Conservation (phyloP, 345 rosid species). For the Viola odorata region DNA sequence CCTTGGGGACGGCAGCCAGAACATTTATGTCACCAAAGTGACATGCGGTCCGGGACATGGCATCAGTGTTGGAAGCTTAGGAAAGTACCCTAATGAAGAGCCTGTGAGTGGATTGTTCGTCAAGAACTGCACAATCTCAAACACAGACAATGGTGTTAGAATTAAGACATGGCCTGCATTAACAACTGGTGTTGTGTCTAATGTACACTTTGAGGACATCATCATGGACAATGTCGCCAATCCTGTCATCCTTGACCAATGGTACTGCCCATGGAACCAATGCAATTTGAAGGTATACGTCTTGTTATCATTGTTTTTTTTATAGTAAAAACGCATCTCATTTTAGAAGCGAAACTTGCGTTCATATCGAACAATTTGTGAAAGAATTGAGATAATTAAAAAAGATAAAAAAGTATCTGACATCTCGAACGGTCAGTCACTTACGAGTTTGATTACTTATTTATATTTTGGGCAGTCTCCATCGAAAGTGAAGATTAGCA, state of each 20-base stretch:
- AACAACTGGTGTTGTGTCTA: conserved; percentile 25
- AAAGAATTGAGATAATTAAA: too few species aligned
- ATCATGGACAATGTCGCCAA: conserved; percentile 40
- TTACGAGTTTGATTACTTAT: too few species aligned
- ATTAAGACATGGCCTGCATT: conserved; percentile 54
- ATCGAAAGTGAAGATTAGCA: background rate
- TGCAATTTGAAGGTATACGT: conserved; percentile 38
- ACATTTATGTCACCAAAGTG: conserved; percentile 19
- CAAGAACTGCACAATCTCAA: conserved; percentile 28
- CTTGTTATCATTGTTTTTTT: too few species aligned
- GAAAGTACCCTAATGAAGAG: conserved; percentile 36
- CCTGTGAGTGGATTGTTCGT: conserved; percentile 43
- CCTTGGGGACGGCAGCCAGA: conserved; percentile 39
- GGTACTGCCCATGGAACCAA: conserved; percentile 33
- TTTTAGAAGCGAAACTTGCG: too few species aligned
- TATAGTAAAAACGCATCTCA: too few species aligned
- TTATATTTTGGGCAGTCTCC: background rate
- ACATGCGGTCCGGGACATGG: conserved; percentile 51
- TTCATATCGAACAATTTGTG: too few species aligned
- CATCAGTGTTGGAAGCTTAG: conserved; percentile 34
- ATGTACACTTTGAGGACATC: conserved; percentile 44
- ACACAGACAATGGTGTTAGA: conserved; percentile 48
- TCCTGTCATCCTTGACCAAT: conserved; percentile 52
- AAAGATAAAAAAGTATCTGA: too few species aligned
- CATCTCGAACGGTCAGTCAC: too few species aligned